Percentiles rank a stretch among this genome's conserved stretches.
Conservation (phyloP, 129 eudicot genomes). For the Artemisia argyi region DNA sequence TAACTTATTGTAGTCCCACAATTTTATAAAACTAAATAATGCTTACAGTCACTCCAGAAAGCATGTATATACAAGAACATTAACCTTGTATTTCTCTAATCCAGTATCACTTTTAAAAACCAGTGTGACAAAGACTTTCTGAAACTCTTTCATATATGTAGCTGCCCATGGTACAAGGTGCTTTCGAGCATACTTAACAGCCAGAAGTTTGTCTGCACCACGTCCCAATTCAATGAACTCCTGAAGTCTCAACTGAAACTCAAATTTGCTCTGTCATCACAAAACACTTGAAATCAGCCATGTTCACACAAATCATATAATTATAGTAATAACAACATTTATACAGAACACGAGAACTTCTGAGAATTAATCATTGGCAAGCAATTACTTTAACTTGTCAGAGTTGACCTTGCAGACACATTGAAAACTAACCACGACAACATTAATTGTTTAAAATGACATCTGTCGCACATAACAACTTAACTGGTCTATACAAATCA, state of each 20-base stretch:
- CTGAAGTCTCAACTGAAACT: slow-evolving; percentile 95
- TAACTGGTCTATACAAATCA: too few species aligned
- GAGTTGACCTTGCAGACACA: too few species aligned
- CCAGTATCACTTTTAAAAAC: slow-evolving; percentile 92
- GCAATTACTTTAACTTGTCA: too few species aligned
- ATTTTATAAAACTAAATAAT: slow-evolving; percentile 14
- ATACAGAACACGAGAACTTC: too few species aligned
- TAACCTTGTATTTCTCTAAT: slow-evolving; percentile 88
- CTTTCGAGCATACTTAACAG: slow-evolving; percentile 85
- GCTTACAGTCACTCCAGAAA: slow-evolving; percentile 6
- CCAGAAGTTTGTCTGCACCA: slow-evolving; percentile 60
- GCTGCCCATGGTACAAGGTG: slow-evolving; percentile 93
- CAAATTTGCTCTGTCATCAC: slow-evolving; percentile 86
- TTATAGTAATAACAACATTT: neutral
- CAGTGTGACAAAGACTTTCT: slow-evolving; percentile 87
- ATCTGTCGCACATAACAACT: too few species aligned
- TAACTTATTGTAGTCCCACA: neutral
- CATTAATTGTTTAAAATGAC: too few species aligned
- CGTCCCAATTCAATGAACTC: slow-evolving; percentile 95
- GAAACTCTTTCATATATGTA: slow-evolving; percentile 90
- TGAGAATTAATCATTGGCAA: too few species aligned
- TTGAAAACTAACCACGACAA: neutral
- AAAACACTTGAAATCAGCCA: slow-evolving; percentile 23
- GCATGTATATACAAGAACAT: slow-evolving; percentile 17
- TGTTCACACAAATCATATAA: neutral